Evolutionary conservation across 73 alveolate species (phyloP).

Genomic region (Symbiodinium natans): DNA sequence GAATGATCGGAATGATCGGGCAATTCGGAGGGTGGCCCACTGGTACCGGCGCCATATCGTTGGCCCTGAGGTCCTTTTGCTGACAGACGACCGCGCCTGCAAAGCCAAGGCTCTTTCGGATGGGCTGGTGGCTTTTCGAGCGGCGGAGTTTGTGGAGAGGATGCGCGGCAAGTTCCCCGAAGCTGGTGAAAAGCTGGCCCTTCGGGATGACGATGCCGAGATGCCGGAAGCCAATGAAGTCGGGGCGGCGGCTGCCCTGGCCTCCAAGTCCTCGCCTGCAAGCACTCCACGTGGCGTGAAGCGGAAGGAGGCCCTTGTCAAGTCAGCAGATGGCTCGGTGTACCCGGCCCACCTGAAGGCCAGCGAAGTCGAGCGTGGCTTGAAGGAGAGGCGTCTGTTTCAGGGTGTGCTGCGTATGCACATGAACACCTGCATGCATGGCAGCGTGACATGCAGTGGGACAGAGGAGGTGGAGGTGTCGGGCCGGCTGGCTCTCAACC

Average conservation of each 20-base stretch:
- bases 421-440: constrained; percentile 92
- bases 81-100: constrained; percentile 81
- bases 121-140: constrained; percentile 74
- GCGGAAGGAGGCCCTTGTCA: constrained; percentile 13
- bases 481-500: constrained; percentile 97
- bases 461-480: constrained; percentile 84
- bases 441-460: constrained; percentile 62
- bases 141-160: constrained; percentile 38
- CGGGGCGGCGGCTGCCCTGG: background rate
- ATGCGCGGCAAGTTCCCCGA: constrained; percentile 8
- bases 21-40: constrained; percentile 92
- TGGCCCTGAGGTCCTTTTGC: constrained; percentile 57
- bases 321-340: constrained; percentile 60
- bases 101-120: constrained; percentile 44
- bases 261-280: background rate
- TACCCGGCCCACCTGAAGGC: constrained; percentile 84
- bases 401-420: constrained; percentile 89
- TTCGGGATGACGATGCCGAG: constrained; percentile 52
- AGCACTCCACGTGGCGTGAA: constrained; percentile 11
- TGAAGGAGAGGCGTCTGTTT: constrained; percentile 70
- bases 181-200: constrained; percentile 92
- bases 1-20: constrained; percentile 93
- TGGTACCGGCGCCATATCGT: constrained; percentile 91
- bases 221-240: background rate
- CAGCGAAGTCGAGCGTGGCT: constrained; percentile 80